Evolutionary conservation across 106 monocot genomes (phyloP), one percentile per base, ranked within the genome.

Genomic region (Amphibolis antarctica): DNA sequence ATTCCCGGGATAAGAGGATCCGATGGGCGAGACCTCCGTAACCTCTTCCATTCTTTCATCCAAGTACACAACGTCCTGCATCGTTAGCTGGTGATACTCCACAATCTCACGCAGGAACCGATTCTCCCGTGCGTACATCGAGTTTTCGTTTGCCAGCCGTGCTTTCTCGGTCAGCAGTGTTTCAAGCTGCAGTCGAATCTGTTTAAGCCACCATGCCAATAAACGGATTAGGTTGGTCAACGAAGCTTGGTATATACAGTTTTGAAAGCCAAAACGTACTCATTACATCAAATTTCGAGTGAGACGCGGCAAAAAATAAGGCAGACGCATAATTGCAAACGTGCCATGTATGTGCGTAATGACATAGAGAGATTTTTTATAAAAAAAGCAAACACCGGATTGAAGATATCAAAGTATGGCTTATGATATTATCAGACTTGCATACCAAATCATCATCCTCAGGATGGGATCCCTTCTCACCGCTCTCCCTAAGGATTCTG

Each of bases 401-500:
- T 36, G 36, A 36, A 36, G n/a, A 49, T 4, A 49, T 1, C 48
- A 1, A 49, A 15, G 1, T 15, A 49, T 49, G n/a, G n/a, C 48
- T 7, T 49, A 12, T 49, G 1, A 49, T n/a, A 49, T 12, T 49
- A 49, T 12, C 48, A n/a, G 9, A 7, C 1, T n/a, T 23, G 23
- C 66, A 12, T 77, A 89, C 93, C 77, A 93, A 75, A 69, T 93
- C 93, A 72, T 93, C 93, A 74, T 93, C 93, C 60, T 79, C 92
- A 48, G 59, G 77, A 47, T 59, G 59, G 64, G 69, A 50, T 63
- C 83, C 83, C 61, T 83, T 83, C n/a, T 88, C 78, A 24, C 71
- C 72, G 30, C 59, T 65, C 62, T 89, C 93, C 22, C 93, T 71
- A 26, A 94, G 71, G n/a, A 79, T 43, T 62, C 73, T 83, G 68